These are phyloP conservation scores for Filobasidium wieringae DNA, from an alignment of 768 basidiomycete species.

Conservation along the genomic window DNA sequence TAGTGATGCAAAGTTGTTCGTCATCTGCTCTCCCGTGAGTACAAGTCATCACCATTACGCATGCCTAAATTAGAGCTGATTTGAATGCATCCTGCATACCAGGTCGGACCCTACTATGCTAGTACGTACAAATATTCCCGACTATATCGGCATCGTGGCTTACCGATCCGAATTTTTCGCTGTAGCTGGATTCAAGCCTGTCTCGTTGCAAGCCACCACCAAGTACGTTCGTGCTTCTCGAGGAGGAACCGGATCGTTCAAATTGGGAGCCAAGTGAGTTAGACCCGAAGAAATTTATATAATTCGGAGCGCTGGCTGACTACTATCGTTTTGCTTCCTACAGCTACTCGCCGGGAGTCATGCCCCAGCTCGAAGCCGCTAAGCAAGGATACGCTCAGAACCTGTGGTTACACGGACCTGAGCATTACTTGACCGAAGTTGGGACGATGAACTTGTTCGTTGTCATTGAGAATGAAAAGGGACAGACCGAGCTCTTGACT, in stretches of 20 bases:
- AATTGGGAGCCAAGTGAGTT: slow-evolving; percentile 50
- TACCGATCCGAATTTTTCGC: neutral
- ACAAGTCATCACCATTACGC: neutral
- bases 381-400: slow-evolving; percentile 63
- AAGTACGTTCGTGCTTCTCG: slow-evolving; percentile 73
- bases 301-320: no score
- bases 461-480: slow-evolving; percentile 52
- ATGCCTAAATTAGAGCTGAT: neutral
- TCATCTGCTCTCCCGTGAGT: slow-evolving; percentile 50
- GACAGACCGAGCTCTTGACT: slow-evolving; percentile 61
- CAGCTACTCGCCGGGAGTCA: slow-evolving; percentile 70
- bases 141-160: neutral
- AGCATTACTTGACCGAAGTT: slow-evolving; percentile 46
- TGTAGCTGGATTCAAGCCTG: slow-evolving; percentile 68
- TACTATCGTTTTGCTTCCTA: no score
- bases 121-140: neutral
- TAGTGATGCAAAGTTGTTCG: slow-evolving; percentile 68
- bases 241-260: slow-evolving; percentile 83
- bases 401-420: slow-evolving; percentile 62
- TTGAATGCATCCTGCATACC: neutral
- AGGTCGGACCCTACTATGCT: slow-evolving; percentile 14
- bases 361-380: slow-evolving; percentile 58
- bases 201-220: slow-evolving; percentile 74
- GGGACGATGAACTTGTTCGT: slow-evolving; percentile 77
- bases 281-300: no score